phyloP scores from a whole-genome alignment of 2,329 filamentous ascomycete genomes.

The Fusarium verticillioides region DNA sequence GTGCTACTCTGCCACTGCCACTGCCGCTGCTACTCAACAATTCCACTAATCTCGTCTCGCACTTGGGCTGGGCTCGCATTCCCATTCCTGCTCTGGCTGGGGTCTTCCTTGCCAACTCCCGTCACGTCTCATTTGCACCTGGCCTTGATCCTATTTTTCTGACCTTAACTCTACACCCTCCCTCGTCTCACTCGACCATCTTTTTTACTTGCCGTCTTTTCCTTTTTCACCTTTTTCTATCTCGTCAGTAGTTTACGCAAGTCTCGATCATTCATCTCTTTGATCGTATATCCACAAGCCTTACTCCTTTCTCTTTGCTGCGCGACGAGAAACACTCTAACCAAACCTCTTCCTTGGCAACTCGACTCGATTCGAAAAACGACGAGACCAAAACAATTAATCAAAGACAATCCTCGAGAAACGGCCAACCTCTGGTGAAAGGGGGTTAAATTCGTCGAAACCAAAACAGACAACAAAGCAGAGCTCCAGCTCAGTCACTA shows the following conservation, averaged over 20 bases:
- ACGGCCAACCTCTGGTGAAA: background rate
- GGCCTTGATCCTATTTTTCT: slow-evolving; percentile 14
- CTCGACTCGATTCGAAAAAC: slow-evolving; percentile 17
- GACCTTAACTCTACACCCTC: slow-evolving; percentile 21
- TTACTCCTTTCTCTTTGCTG: slow-evolving; percentile 42
- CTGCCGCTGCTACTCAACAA: slow-evolving; percentile 16
- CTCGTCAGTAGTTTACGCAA: slow-evolving; percentile 1
- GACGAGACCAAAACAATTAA: slow-evolving; percentile 2
- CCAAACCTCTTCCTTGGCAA: slow-evolving; percentile 3
- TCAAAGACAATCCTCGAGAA: slow-evolving; percentile 12
- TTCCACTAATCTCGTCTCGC: slow-evolving; percentile 22
- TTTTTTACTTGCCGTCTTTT: slow-evolving; percentile 18
- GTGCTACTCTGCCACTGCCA: slow-evolving; percentile 9
- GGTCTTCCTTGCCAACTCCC: slow-evolving; percentile 17
- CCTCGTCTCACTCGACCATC: background rate
- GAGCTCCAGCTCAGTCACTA: slow-evolving; percentile 36
- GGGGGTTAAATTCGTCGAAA: background rate
- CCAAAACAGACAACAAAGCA: slow-evolving; percentile 6
- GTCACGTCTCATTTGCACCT: slow-evolving; percentile 29
- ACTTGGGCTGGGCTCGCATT: slow-evolving; percentile 31
- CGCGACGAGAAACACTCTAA: slow-evolving; percentile 41
- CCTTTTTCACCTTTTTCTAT: slow-evolving; percentile 15
- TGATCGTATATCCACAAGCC: slow-evolving; percentile 8
- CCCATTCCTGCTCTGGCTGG: slow-evolving; percentile 23
- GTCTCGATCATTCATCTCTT: slow-evolving; percentile 11